Percentiles rank a stretch among this genome's conserved stretches.
phyloP scores from a whole-genome alignment of 2,329 filamentous ascomycete species.

The Coniochaeta ligniaria region DNA sequence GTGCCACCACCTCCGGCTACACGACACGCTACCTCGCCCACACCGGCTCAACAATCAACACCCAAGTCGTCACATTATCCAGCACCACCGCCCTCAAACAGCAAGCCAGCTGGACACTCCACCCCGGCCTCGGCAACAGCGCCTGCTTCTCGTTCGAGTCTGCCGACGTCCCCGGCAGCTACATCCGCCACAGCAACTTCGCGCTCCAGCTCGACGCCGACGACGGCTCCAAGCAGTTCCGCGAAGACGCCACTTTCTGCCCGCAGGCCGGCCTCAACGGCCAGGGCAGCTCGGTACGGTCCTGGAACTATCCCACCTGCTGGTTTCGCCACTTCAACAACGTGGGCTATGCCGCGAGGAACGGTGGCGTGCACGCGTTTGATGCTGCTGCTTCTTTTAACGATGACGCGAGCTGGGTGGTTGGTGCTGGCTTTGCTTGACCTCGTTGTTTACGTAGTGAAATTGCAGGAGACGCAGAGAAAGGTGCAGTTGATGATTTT shows the following conservation, averaged over 20 bases:
- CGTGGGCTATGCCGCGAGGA: conserved; percentile 38
- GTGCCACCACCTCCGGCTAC: conserved; percentile 46
- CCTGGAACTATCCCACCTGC: conserved; percentile 55
- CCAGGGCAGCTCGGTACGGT: conserved; percentile 41
- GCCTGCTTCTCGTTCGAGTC: conserved; percentile 57
- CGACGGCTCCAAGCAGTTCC: conserved; percentile 48
- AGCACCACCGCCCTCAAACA: conserved; percentile 41
- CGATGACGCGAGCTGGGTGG: conserved; percentile 45
- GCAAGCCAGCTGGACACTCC: conserved; percentile 45
- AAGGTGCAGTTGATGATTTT: too few relatives aligned
- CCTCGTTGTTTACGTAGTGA: too few relatives aligned
- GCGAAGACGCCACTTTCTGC: conserved; percentile 59
- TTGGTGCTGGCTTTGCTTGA: conserved; percentile 33
- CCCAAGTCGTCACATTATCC: conserved; percentile 44
- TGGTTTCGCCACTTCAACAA: conserved; percentile 44
- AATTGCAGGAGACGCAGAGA: too few relatives aligned
- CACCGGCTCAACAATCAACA: conserved; percentile 40
- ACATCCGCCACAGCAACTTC: conserved; percentile 49
- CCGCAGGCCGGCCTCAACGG: conserved; percentile 43
- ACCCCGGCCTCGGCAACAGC: conserved; percentile 46
- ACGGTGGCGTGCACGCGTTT: conserved; percentile 48
- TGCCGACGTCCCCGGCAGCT: conserved; percentile 48
- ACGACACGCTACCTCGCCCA: conserved; percentile 49
- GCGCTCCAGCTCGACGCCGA: conserved; percentile 38
- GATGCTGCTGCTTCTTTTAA: conserved; percentile 42